Evolutionary conservation across 2,329 filamentous ascomycete species (phyloP).

Genomic region (Plenodomus tracheiphilus): DNA sequence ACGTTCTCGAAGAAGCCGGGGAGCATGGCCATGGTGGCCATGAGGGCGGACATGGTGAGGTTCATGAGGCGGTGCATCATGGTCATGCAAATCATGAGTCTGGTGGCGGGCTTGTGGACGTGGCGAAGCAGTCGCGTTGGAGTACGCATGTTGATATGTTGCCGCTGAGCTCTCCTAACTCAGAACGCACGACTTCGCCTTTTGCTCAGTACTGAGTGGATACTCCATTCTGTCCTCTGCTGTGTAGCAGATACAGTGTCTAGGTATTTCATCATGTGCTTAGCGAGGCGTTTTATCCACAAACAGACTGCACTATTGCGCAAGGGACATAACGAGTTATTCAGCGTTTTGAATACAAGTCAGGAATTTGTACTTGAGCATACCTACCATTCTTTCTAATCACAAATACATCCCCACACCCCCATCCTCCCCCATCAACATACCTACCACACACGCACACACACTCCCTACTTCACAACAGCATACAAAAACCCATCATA

Average conservation of each 20-base stretch:
- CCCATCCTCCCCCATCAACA: neutral
- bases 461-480: constrained; percentile 16
- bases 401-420: too few relatives aligned
- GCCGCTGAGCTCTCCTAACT: constrained; percentile 5
- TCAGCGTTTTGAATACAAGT: too few relatives aligned
- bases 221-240: too few relatives aligned
- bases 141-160: constrained; percentile 21
- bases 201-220: too few relatives aligned
- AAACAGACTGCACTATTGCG: too few relatives aligned
- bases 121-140: constrained; percentile 25
- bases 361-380: too few relatives aligned
- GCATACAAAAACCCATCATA: constrained; percentile 53
- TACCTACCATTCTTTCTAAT: too few relatives aligned
- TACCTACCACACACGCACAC: neutral
- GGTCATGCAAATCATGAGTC: constrained; percentile 9
- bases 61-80: constrained; percentile 5
- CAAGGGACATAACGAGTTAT: too few relatives aligned
- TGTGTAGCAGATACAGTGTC: too few relatives aligned
- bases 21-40: constrained; percentile 21
- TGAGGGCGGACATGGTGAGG: constrained; percentile 19
- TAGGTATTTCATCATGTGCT: too few relatives aligned
- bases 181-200: too few relatives aligned
- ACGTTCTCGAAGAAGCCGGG: constrained; percentile 34
- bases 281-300: too few relatives aligned
- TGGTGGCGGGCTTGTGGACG: constrained; percentile 10